Base-by-base conservation (phyloP, 2,329 filamentous ascomycete species). In the Chaetomium strumarium region DNA sequence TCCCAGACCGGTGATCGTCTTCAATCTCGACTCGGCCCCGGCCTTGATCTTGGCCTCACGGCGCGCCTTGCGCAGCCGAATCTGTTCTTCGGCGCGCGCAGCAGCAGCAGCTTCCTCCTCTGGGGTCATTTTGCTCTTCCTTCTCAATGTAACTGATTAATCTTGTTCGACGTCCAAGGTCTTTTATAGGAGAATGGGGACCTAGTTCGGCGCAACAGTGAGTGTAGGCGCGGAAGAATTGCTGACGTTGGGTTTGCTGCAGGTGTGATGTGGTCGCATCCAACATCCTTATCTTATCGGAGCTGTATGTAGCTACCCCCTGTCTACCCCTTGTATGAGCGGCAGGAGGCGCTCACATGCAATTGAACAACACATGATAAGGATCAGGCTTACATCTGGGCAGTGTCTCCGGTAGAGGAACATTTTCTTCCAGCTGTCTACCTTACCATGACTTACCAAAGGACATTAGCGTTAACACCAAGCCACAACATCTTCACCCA, bases 21-120 rank as follows among this genome's bases (percentile, higher is more conserved):
- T 84, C 56, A 93, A 71, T 55, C 88, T 75, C 37, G 83, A 78
- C 16, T 82, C 80, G 52, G 85, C 88, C 55, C 85, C 83, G 46
- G 84, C 81, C 62, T 79, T 81, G 70, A 91, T 83, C 75, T 91
- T 92, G 53, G 86, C 87, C 67, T 90, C 85, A 45, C 88, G 80
- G 37, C 86, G 82, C 68, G 91, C 87, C 68, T 90, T 88, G 61
- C 88, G 85, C 53, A 89, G 75, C 43, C 87, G 83, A 36, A 85
- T 84, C 69, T 89, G 84, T 58, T 85, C 81, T 24, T 76, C 71
- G 3, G 80, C 79, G 55, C 78, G 71, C 54, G 74, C 73, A 55
- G 79, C 75, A 55, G 79, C 75, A 44, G 75, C 72, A n/a, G 66
- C 58, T 20, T 56, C 60, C 46, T 55, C 57, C 54, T 60, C 60